A percentile compares a stretch with the other conserved stretches of the same genome.
Evolutionary conservation across 805 yeast genomes (phyloP).

Genomic region (Vanderwaltozyma verrucispora): DNA sequence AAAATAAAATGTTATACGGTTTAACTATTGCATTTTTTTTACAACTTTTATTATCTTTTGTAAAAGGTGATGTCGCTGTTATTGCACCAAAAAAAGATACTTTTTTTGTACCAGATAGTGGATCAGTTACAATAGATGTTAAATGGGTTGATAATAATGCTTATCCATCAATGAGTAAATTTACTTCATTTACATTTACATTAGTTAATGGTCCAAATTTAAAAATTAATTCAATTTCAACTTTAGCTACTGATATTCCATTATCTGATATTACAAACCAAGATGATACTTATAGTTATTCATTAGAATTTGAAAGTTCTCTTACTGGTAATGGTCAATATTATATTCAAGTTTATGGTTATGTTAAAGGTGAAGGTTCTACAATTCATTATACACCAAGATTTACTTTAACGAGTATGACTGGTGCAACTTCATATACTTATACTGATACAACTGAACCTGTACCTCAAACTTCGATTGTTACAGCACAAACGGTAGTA

Average conservation of each 20-base stretch:
- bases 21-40: too few relatives aligned
- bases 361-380: conserved; percentile 27
- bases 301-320: conserved; percentile 34
- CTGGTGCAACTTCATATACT: conserved; percentile 44
- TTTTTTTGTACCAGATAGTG: conserved; percentile 17
- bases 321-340: conserved; percentile 55
- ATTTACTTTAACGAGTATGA: conserved; percentile 59
- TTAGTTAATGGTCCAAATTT: conserved; percentile 61
- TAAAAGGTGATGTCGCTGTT: conserved; percentile 19
- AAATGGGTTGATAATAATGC: conserved; percentile 51
- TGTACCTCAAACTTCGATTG: conserved; percentile 27
- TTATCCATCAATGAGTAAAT: conserved; percentile 36
- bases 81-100: conserved; percentile 16
- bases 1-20: too few relatives aligned
- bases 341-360: conserved; percentile 59
- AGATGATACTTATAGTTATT: conserved; percentile 27
- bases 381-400: conserved; percentile 61
- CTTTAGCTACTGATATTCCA: conserved; percentile 24
- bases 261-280: conserved; percentile 20
- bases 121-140: conserved; percentile 22
- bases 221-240: conserved; percentile 33
- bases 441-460: conserved; percentile 40
- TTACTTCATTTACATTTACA: conserved; percentile 38
- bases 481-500: conserved; percentile 30
- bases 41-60: conserved; percentile 2